Conservation (phyloP, 768 basidiomycete species). For the Hydnomerulius pinastri region DNA sequence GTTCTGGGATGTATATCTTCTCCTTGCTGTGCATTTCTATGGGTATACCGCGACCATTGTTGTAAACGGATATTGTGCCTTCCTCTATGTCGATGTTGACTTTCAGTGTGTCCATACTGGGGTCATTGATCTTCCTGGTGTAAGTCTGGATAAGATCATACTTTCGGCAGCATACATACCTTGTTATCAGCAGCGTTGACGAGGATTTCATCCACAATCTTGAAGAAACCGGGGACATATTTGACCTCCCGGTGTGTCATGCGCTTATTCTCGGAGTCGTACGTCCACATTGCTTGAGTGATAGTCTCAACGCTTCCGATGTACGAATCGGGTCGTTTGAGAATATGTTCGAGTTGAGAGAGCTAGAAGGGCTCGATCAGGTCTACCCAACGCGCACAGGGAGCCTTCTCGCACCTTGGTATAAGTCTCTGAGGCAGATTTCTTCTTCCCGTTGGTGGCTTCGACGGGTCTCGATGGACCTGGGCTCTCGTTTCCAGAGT, state of each 20-base stretch:
- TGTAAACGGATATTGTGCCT: constrained; percentile 87
- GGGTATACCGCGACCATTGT: constrained; percentile 95
- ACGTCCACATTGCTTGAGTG: constrained; percentile 92
- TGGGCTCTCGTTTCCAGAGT: constrained; percentile 42
- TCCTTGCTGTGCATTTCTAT: constrained; percentile 94
- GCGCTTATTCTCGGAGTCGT: constrained; percentile 77
- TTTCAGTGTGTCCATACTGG: constrained; percentile 89
- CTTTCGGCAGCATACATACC: constrained; percentile 46
- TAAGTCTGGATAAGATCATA: not conserved
- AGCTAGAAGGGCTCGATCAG: constrained; percentile 52
- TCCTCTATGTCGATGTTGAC: constrained; percentile 83
- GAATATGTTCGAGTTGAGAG: constrained; percentile 91
- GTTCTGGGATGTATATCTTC: constrained; percentile 93
- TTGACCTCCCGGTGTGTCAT: constrained; percentile 83
- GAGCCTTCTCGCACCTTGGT: constrained; percentile 63
- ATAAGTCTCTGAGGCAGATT: constrained; percentile 89
- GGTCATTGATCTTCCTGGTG: constrained; percentile 82
- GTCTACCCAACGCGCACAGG: not conserved
- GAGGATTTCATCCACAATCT: constrained; percentile 98
- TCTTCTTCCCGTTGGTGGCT: constrained; percentile 59
- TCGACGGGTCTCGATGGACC: constrained; percentile 23
- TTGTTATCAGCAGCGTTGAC: constrained; percentile 99
- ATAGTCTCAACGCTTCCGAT: constrained; percentile 94
- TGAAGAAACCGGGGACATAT: constrained; percentile 98
- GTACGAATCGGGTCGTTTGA: constrained; percentile 92